These are phyloP conservation scores for Mariannaea elegans DNA, from an alignment of 2,329 filamentous ascomycete genomes.

Conservation along the genomic window DNA sequence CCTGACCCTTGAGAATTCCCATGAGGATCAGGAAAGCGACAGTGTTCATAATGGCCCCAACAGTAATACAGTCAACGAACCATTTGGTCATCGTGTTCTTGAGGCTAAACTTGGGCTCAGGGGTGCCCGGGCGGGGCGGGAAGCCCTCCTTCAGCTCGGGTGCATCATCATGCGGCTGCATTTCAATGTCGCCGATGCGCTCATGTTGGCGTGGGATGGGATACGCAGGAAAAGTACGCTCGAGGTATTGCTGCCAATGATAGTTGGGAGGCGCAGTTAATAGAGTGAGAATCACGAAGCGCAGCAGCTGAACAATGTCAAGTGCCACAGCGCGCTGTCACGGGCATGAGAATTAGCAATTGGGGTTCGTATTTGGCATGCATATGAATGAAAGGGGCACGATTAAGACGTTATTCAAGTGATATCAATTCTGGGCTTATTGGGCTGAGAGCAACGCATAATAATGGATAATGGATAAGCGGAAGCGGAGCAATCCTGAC, in stretches of 20 bases:
- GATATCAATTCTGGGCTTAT: not conserved
- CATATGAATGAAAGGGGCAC: not conserved
- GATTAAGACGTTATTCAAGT: not conserved
- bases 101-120: conserved; percentile 47
- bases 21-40: conserved; percentile 57
- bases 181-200: conserved; percentile 39
- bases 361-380: not conserved
- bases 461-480: too few species aligned
- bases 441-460: not conserved
- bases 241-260: conserved; percentile 65
- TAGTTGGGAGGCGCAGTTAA: conserved; percentile 66
- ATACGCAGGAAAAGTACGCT: conserved; percentile 61
- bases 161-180: conserved; percentile 39
- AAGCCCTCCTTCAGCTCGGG: conserved; percentile 33
- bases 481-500: conserved; percentile 40
- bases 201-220: conserved; percentile 23
- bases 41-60: conserved; percentile 57
- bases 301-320: conserved; percentile 58
- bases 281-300: conserved; percentile 63
- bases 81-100: conserved; percentile 57
- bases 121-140: conserved; percentile 19
- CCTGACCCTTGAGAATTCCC: conserved; percentile 55
- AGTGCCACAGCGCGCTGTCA: conserved; percentile 51
- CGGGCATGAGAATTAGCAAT: conserved; percentile 10
- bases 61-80: conserved; percentile 60